These are phyloP conservation scores for Gossypium longicalyx DNA, from an alignment of 345 rosid genomes.

Conservation along the genomic window DNA sequence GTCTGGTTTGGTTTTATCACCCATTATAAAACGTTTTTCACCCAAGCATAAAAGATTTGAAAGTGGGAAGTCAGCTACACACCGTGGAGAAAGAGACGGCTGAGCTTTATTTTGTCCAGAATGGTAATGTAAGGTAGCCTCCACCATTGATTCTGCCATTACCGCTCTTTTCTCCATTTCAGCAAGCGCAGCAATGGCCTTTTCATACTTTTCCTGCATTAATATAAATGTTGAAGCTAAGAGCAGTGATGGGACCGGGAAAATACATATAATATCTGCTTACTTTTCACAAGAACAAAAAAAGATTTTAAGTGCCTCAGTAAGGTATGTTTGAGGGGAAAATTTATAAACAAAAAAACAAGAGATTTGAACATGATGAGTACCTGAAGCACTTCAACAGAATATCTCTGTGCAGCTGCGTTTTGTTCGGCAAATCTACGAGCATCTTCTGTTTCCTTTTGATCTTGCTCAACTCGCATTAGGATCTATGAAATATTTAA, in stretches of 20 bases:
- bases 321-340: background rate
- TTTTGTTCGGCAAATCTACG: slow-evolving; percentile 98
- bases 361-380: background rate
- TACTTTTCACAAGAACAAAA: background rate
- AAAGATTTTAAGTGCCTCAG: background rate
- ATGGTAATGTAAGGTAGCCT: slow-evolving; percentile 95
- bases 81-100: slow-evolving; percentile 94
- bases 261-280: background rate
- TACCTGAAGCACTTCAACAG: slow-evolving; percentile 87
- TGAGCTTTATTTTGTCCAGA: slow-evolving; percentile 83
- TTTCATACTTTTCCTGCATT: slow-evolving; percentile 87
- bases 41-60: background rate
- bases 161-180: slow-evolving; percentile 97
- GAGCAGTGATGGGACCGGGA: background rate
- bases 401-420: slow-evolving; percentile 91
- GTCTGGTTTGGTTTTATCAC: background rate
- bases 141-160: slow-evolving; percentile 99
- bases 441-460: slow-evolving; percentile 93
- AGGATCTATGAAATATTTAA: slow-evolving; percentile 53
- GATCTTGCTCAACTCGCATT: slow-evolving; percentile 99
- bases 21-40: background rate
- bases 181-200: slow-evolving; percentile 62
- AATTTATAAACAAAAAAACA: background rate
- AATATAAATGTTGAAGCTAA: background rate
- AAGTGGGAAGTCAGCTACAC: slow-evolving; percentile 13